These are phyloP conservation scores for Apophysomyces ossiformis DNA, from an alignment of 371 early-diverging fungal genomes.

Conservation along the genomic window DNA sequence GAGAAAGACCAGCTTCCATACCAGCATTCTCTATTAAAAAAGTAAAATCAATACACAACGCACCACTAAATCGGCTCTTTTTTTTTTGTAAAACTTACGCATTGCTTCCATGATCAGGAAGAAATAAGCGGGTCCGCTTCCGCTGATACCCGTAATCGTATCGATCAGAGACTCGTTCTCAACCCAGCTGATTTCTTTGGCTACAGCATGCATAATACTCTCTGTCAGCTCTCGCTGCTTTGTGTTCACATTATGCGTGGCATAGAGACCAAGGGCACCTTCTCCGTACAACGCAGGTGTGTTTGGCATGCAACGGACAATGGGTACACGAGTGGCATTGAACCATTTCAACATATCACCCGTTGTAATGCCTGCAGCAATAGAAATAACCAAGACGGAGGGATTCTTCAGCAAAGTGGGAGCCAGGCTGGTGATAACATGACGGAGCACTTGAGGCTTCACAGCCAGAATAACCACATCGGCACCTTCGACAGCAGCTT, in stretches of 20 bases:
- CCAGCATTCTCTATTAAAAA: conserved; percentile 70
- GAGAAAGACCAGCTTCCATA: conserved; percentile 76
- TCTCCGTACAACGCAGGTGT: conserved; percentile 88
- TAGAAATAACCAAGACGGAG: conserved; percentile 72
- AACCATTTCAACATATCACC: conserved; percentile 78
- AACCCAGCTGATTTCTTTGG: conserved; percentile 84
- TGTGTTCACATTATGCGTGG: conserved; percentile 59
- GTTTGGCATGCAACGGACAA: conserved; percentile 95
- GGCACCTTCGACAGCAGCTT: conserved; percentile 51
- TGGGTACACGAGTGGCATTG: conserved; percentile 45
- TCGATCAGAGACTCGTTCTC: conserved; percentile 79
- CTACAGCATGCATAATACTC: conserved; percentile 70
- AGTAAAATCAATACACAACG: background rate
- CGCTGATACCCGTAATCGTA: conserved; percentile 88
- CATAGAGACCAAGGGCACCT: conserved; percentile 89
- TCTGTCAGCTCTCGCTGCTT: conserved; percentile 69
- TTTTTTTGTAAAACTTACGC: conserved; percentile 37
- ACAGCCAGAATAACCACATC: conserved; percentile 88
- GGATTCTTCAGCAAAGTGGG: conserved; percentile 42
- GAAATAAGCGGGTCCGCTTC: conserved; percentile 93
- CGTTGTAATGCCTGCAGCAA: conserved; percentile 90
- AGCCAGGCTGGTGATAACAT: conserved; percentile 65
- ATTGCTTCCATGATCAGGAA: conserved; percentile 91
- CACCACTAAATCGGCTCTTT: too few species aligned
- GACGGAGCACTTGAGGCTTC: conserved; percentile 86